Base-by-base conservation (phyloP, 2,329 filamentous ascomycete species). In the Verticillium longisporum region DNA sequence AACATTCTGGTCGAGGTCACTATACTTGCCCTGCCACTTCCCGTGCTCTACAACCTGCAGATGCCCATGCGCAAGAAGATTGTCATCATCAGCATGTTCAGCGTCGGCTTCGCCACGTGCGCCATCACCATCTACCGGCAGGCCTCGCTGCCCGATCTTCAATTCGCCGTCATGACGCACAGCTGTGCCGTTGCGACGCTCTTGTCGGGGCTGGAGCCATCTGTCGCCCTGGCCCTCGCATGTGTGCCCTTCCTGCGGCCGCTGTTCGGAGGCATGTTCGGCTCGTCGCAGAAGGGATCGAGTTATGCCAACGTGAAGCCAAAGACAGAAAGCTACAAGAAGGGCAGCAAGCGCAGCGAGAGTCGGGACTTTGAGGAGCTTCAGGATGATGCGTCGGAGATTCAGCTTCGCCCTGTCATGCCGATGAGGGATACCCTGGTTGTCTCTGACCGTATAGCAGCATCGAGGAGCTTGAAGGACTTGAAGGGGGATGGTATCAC, bases 1-100 rank as follows among this genome's bases (percentile, higher is more conserved):
- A 73, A 73, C 59, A 67, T 74, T 32, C 10, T 71, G 15, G 69
- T 69, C n/a, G 72, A 75, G 13, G 50, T 74, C 10, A 57, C 70
- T 14, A 69, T 74, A 21, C 64, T 74, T 1, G 36, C 68, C 1
- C 62, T 74, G 15, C 73, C 72, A 3, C 63, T 74, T 64, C 71
- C 72, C 1, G 72, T 71, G 31, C 61, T 75, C 15, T 66, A 69
- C 50, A 65, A 65, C 9, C 63, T 75, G 26, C 69, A 73, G 7
- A 41, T 74, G 55, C 65, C 66, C 11, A 45, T 66, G 13, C 67
- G 67, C 45, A 74, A 72, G 58, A 73, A 72, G 63, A 31, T 73
- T 9, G 65, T 66, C 10, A 60, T 75, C 3, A 64, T 71, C 33
- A 64, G 62, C 53, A 70, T 70, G 37, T 74, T 74, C 45, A 66